Evolutionary conservation across 2,329 filamentous ascomycete species (phyloP), one percentile per base, ranked within the genome.

Genomic region (Sporothrix curviconia): DNA sequence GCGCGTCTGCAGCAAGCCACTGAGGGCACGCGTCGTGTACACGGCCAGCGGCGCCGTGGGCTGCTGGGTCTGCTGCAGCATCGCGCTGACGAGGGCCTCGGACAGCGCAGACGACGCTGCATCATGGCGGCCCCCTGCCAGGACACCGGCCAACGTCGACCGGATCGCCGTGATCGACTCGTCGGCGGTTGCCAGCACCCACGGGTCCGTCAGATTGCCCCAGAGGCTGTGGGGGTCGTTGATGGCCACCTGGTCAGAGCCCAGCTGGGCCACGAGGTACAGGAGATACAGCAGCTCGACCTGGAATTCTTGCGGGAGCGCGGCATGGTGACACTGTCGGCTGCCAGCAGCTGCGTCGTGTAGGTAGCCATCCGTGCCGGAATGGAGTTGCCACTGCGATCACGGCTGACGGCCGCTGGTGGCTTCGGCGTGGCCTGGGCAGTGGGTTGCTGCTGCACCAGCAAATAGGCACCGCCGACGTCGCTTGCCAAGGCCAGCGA

Each of bases 281-380:
- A 84, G 72, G 1, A 79, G 70, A 60, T 78, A 77, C 1, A 85
- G 54, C 1, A 83, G 64, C 56, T 84, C 78, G 8, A 77, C 69
- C 53, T 77, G 75, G 19, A 73, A 71, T 2, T 72, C 66, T 2
- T 66, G 64, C 0, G 78, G 72, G 0, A 82, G 60, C 0, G 68
- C 63, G 0, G 71, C 1, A 78, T 56, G 2, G 73, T 64, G 9
- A 78, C 63, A 0, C 72, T 71, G 3, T 70, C 68, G 7, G 17
- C 25, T 1, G 69, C 66, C 0, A 91, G 67, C 0, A 94, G 68
- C 50, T 78, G 78, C 6, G 78, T 75, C 0, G 83, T 80, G 68
- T 91, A 96, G 50, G 86, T 76, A 1, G 86, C 83, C 74, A 95
- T 88, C 56, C 92, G 80, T 14, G 89, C 81, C 1, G 90, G 83